Evolutionary conservation across 2,329 filamentous ascomycete genomes (phyloP).

Genomic region (Cladosporium sp.): DNA sequence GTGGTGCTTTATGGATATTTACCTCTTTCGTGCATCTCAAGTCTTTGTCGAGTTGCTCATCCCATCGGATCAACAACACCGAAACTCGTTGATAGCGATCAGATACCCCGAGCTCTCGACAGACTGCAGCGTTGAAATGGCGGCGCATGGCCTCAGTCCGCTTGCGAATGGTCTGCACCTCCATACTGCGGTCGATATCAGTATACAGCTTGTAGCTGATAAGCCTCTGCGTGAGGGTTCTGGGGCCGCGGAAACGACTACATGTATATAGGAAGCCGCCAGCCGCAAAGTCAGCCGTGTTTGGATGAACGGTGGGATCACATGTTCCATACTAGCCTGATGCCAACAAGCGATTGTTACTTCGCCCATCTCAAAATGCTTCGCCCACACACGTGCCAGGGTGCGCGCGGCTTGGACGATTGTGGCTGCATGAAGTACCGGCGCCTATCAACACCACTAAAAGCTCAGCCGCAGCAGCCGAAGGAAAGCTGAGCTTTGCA

Average conservation of each 20-base stretch:
- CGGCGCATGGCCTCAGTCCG: background rate
- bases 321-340: too few relatives aligned
- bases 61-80: slow-evolving; percentile 36
- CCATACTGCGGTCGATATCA: background rate
- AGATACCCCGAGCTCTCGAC: slow-evolving; percentile 20
- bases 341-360: background rate
- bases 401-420: background rate
- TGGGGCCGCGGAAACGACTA: background rate
- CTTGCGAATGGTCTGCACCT: background rate
- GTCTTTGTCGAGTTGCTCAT: slow-evolving; percentile 29
- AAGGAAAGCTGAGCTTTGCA: background rate
- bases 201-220: background rate
- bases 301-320: too few relatives aligned
- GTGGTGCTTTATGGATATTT: background rate
- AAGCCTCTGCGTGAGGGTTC: background rate
- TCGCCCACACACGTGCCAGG: background rate
- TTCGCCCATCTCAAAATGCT: background rate
- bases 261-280: background rate
- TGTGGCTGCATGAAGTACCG: background rate
- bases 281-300: too few relatives aligned
- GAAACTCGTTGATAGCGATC: slow-evolving; percentile 33
- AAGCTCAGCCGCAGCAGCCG: background rate
- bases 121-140: background rate
- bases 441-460: background rate
- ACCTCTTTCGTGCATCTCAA: slow-evolving; percentile 32